Evolutionary conservation across 2,329 filamentous ascomycete genomes (phyloP), one percentile per base, ranked within the genome.

Genomic region (Aquanectria penicillioides): DNA sequence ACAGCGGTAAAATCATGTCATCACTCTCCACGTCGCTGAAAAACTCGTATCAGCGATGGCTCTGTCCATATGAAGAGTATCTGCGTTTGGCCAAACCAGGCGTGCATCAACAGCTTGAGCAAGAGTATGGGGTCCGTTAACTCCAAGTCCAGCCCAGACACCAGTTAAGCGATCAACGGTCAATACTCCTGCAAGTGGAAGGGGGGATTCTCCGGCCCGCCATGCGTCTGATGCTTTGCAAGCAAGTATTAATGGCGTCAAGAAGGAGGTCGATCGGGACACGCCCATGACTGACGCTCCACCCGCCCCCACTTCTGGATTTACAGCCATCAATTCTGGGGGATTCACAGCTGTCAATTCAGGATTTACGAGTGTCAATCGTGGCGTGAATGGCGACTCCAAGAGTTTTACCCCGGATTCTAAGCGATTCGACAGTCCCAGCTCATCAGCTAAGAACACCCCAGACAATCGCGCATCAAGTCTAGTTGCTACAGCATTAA

Each of bases 1-100:
- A 99, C 77, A 98, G 94, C 73, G 95, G 95, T 73, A 99, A 99
- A 81, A 99, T 99, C 63, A 99, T 99, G 95, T 98, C 94, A 3
- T 98, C 95, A 8, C 81, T 99, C 41, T 99, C 95, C 6, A 99
- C 95, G 0, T 98, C 95, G 5, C 84, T 99, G 36, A 99, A 98
- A 75, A 99, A 99, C 75, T 98, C 95, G 0, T 99, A 96, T 70
- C 93, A 97, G 74, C 89, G 94, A 77, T 99, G 95, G 92, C 87
- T 99, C 4, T 92, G 93, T 71, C 95, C 95, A 0, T 99, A 98
- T 69, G 95, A 99, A 76, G 93, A 98, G 63, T 99, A 97, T 73
- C 80, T 99, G 37, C 87, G 91, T 49, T 81, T 94, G 12, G 94
- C 93, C 49, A 98, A 97, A 74, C 95, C 95, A 3, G 92, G 93